Percentiles rank a stretch among this genome's conserved stretches.
Evolutionary conservation across 371 early-diverging fungal genomes (phyloP).

Genomic region (Funneliformis caledonium): DNA sequence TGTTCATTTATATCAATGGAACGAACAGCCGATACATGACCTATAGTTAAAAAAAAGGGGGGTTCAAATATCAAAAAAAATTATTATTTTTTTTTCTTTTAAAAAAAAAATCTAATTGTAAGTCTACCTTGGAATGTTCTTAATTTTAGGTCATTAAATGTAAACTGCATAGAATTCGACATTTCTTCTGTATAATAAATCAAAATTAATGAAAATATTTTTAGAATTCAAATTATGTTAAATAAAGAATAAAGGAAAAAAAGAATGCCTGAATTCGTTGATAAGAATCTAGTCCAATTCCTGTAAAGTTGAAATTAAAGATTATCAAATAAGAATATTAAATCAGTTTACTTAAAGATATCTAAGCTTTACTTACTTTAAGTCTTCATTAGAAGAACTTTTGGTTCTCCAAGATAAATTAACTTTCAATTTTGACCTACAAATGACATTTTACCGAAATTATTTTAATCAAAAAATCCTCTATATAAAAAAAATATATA

Average conservation of each 20-base stretch:
- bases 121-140: conserved; percentile 62
- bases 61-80: neutral
- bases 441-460: neutral
- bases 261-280: conserved; percentile 61
- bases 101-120: neutral
- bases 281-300: conserved; percentile 71
- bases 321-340: neutral
- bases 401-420: conserved; percentile 28
- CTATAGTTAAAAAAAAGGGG: conserved; percentile 38
- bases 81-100: neutral
- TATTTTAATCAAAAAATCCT: neutral
- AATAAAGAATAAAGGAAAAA: neutral
- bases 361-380: conserved; percentile 19
- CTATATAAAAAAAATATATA: neutral
- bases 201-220: neutral
- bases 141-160: conserved; percentile 68
- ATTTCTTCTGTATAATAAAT: conserved; percentile 57
- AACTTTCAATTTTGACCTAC: conserved; percentile 32
- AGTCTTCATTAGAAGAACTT: conserved; percentile 33
- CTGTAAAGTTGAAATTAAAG: conserved; percentile 43
- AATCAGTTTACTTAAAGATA: neutral
- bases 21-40: conserved; percentile 58
- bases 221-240: neutral
- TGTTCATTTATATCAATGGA: conserved; percentile 65
- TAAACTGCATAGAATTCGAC: conserved; percentile 73